Base-by-base conservation (phyloP, 2,329 filamentous ascomycete species). In the Fusarium proliferatum region DNA sequence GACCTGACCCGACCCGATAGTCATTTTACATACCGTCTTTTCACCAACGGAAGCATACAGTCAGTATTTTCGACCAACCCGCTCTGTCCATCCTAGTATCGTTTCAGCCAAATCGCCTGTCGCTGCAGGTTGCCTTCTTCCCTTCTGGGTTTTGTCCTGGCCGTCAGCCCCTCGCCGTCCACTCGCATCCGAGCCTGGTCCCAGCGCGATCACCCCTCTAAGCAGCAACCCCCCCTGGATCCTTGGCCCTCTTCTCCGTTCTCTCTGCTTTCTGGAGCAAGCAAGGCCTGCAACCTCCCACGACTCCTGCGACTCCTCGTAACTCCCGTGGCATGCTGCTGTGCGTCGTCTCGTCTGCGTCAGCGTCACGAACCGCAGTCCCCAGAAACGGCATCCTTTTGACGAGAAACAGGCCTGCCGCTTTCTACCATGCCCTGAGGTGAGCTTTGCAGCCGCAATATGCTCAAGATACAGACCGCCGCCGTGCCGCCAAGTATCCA, bases 401-500 rank as follows among this genome's bases (percentile, higher is more conserved):
- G 76, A 78, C 77, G 76, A 77, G 76, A 69, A 64, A 79, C 69
- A 76, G 78, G 73, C 76, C 73, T 78, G 74, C 78, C 78, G 78
- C 74, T 71, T 73, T 73, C 70, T 72, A 79, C 76, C 75, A 82
- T 82, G 80, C 78, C 78, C 77, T 81, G 76, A 81, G 80, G 75
- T 78, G 76, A 77, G 75, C 77, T 74, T 75, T 67, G 72, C 75
- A 76, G 76, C 80, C 77, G 77, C 76, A 75, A 77, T 60, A 78
- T 78, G 76, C 76, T 78, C 64, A 77, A 76, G 76, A 79, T 78
- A 77, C 77, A 78, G 74, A 79, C 75, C 71, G 69, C 76, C 76
- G 77, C 69, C 73, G 76, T 76, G 78, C 78, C 73, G 73, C 79
- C 75, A 78, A 78, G 77, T 78, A 79, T 77, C 76, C 72, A 78